Base-by-base conservation (phyloP, 108 stramenopile genomes). In the Seminavis robusta region DNA sequence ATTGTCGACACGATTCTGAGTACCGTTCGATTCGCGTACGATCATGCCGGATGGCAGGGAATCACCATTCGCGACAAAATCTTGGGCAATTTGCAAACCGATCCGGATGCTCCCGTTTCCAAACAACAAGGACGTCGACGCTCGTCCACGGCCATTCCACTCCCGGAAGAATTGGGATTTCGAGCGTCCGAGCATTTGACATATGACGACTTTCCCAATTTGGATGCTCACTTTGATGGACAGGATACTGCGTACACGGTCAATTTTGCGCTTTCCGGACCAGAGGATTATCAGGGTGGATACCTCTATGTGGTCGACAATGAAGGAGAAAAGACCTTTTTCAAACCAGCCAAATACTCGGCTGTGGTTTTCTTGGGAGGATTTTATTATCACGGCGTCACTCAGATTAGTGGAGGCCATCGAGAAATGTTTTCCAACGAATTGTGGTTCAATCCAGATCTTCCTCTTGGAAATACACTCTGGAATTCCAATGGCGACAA, bases 371-470 rank as follows among this genome's bases (percentile, higher is more conserved):
- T 71, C 41, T 38, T 71, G 34, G 69, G 69, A 20, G 69, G 69
- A 15, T 30, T 32, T 29, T 58, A 71, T 38, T 21, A 58, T 11
- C 69, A 71, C 41, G 69, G 69, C 19, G 62, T 71, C 32, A 36
- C 60, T 13, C 53, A 71, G 34, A 71, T 71, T 17, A 42, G 20
- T 23, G 61, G 61, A 11, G 69, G 69, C 11, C 33, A 49, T 20
- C 69, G 71, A 15, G 71, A 72, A 48, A 64, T 72, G 63, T 72
- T 65, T 30, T 60, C 63, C 44, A 59, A 58, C 17, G 71, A 72
- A 42, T 59, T 54, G 17, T 72, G 71, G 71, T 37, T 52, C 0
- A 60, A 65, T 30, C 71, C 71, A 3, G 71, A 72, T 36, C 34
- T 63, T 36, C 71, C 71, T 15, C 60, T 65, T 33, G 71, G 71